Base-by-base conservation (phyloP, 176 grass and related monocot species). In the Aegilops umbellulata region DNA sequence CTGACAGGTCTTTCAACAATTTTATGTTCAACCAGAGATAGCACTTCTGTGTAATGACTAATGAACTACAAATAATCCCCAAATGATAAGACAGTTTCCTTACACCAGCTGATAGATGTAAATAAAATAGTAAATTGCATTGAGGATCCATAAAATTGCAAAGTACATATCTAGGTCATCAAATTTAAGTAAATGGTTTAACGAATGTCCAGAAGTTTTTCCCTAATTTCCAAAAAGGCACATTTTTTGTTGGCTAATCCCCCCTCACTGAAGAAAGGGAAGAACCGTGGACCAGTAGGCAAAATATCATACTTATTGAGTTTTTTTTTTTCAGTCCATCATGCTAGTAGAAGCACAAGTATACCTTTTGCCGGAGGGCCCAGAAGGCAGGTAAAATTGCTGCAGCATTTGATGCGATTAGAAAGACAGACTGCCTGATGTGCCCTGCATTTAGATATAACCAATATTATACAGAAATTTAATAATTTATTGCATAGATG, bases 381-480 rank as follows among this genome's bases (percentile, higher is more conserved):
- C 96, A 94, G 62, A 89, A 94, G 87, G 96, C 91, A 79, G 93
- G 96, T 71, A 98, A 92, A 77, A 92, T 89, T 74, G 93, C 93
- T 82, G 93, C 96, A 73, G 84, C 96, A 92, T 98, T 98, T 82
- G 96, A 98, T 74, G 93, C 86, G 20, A 98, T 90, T 79, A 95
- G 88, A 94, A 92, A 98, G 57, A 98, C 90, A 68, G 92, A 94
- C 69, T 98, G 96, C 93, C 90, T 91, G 42, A 98, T 90, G 82
- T 98, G 96, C 63, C 96, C 96, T 98, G 79, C 74, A 89, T 65
- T 89, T 73, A 80, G 44, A 73, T 79, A 42, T 63, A 71, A 47
- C 25, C 74, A 81, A 42, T 78, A 64, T 84, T 65, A 90, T 24
- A 72, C 53, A 58, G 30, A 62, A 77, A 72, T 61, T 60, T 78